These are phyloP conservation scores for Puccinellia tenuiflora DNA, from an alignment of 176 grass and related monocot species.

Conservation along the genomic window DNA sequence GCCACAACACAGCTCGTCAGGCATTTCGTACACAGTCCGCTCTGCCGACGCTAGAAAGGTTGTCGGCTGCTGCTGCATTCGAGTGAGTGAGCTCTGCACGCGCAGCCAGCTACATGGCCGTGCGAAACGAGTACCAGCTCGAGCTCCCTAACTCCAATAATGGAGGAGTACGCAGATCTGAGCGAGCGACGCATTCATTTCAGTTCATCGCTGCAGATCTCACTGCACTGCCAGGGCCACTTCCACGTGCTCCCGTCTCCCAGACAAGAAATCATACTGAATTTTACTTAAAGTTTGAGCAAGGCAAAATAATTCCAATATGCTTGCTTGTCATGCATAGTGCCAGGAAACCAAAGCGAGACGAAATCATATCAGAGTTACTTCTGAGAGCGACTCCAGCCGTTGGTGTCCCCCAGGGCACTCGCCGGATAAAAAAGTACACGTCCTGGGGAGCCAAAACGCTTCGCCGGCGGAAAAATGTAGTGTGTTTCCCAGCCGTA, in stretches of 20 bases:
- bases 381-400: too few species aligned
- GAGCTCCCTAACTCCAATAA: neutral
- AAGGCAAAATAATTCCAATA: too few species aligned
- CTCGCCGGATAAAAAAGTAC: too few species aligned
- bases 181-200: neutral
- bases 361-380: too few species aligned
- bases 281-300: neutral
- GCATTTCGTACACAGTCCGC: too few species aligned
- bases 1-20: neutral
- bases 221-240: neutral
- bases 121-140: neutral
- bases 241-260: neutral
- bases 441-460: too few species aligned
- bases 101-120: too few species aligned
- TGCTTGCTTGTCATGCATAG: too few species aligned
- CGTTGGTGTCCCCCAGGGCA: too few species aligned
- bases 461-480: too few species aligned
- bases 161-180: neutral
- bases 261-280: neutral
- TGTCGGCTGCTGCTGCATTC: neutral
- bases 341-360: too few species aligned
- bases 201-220: conserved; percentile 6
- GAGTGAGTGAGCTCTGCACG: neutral
- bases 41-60: neutral
- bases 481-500: too few species aligned